Evolutionary conservation across 2,329 filamentous ascomycete species (phyloP), one percentile per base, ranked within the genome.

Genomic region (Biscogniauxia marginata): DNA sequence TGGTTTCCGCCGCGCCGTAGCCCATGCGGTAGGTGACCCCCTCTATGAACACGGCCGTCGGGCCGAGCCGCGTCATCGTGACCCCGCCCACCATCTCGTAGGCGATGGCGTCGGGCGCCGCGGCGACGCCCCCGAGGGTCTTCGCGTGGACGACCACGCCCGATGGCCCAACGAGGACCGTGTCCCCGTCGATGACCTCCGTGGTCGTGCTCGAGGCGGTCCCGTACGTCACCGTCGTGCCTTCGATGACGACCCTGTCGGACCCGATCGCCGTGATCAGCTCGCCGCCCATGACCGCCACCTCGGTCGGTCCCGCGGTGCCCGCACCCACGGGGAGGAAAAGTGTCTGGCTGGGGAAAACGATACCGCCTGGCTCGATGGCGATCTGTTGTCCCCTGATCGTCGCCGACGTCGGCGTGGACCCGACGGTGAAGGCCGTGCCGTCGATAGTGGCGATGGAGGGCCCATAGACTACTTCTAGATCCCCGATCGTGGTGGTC

Each of bases 11-110:
- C 2, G 73, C 71, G 9, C 73, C 74, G 0, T 78, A 73, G 0
- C 81, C 81, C 49, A 85, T 69, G 1, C 77, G 80, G 62, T 82
- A 84, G 0, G 78, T 83, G 2, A 70, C 70, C 30, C 77, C 78
- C 34, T 74, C 71, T 49, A 87, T 72, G 23, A 85, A 74, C 1
- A 81, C 75, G 11, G 77, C 70, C 2, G 75, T 79, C 1, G 77
- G 68, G n/a, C 75, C 77, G 7, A 83, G 63, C 62, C 79, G 74
- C 16, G 79, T 81, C 52, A 84, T 71, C 3, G 81, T 82, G 16
- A 76, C 80, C 9, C 81, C 81, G 51, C 81, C 81, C 7, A 81
- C 74, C 54, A 83, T 75, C 46, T 77, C 77, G 63, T 74, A 77
- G 2, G 72, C 69, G 1, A 76, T 79, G 11, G 71, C 72, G 1